These are phyloP conservation scores for Phaeosphaeria sp. DNA, from an alignment of 2,329 filamentous ascomycete species.

Conservation along the genomic window DNA sequence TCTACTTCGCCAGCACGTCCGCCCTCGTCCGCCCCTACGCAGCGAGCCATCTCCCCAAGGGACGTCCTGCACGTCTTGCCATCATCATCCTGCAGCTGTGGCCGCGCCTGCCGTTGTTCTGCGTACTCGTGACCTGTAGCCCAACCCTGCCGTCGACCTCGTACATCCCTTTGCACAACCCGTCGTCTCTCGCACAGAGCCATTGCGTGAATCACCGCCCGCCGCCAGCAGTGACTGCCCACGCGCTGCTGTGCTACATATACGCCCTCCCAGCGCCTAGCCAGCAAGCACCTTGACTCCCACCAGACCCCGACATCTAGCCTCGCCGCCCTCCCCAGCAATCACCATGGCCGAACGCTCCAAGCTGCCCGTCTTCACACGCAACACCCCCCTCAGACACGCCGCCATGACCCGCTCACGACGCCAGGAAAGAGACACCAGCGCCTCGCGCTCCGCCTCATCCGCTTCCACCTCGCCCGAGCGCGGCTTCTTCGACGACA, in stretches of 20 bases:
- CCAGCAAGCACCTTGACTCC: slow-evolving; percentile 2
- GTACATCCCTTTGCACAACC: no score
- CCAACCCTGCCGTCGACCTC: not conserved
- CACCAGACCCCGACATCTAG: not conserved
- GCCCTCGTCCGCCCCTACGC: not conserved
- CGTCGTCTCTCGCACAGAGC: not conserved
- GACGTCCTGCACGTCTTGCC: not conserved
- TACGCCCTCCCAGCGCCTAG: not conserved
- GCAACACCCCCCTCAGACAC: slow-evolving; percentile 4
- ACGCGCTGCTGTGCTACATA: not conserved
- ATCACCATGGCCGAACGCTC: slow-evolving; percentile 14
- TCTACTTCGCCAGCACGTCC: not conserved
- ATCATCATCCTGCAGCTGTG: not conserved
- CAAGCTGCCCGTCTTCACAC: slow-evolving; percentile 8
- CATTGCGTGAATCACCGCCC: not conserved
- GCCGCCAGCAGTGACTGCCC: not conserved
- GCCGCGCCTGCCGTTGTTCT: not conserved
- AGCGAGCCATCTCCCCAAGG: not conserved
- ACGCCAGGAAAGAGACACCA: slow-evolving; percentile 38
- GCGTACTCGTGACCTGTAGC: not conserved
- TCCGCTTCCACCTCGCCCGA: slow-evolving; percentile 78
- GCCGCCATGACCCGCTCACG: slow-evolving; percentile 42
- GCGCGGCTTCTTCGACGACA: slow-evolving; percentile 84
- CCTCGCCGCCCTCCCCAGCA: not conserved
- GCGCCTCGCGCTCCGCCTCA: slow-evolving; percentile 51